Base-by-base conservation (phyloP, 257 asterid genomes). In the Scutellaria barbata region DNA sequence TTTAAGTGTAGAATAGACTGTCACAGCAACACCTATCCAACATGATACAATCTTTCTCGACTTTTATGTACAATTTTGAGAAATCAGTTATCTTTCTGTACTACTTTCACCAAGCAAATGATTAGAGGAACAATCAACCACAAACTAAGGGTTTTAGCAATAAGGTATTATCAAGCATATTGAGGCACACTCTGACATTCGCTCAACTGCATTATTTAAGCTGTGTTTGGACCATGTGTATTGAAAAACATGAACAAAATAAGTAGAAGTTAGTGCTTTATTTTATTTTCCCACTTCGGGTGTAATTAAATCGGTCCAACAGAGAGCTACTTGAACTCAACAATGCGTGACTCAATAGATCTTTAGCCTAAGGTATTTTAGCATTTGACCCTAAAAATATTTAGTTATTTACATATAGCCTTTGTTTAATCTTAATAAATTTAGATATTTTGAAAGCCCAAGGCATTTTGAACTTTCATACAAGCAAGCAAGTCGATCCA, bases 121-220 rank as follows among this genome's bases (percentile, higher is more conserved):
- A 22, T 48, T 12, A 18, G 41, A 48, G 74, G 70, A 35, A 30
- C 5, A 51, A 13, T 58, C 60, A 72, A 51, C 56, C 39, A 50
- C 61, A 14, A 48, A 46, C 22, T 22, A 53, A 63, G 25, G 54
- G 8, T 10, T 41, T 51, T 11, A 37, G 66, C 10, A 3, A 17
- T 30, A 13, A 46, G 42, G 50, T 12, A 41, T 69, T 63, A 16
- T 37, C 69, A 39, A 42, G 64, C 66, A 76, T 45, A 63, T 47
- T 39, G 42, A 25, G 52, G 13, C 63, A 68, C 56, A 51, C 14
- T 22, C 45, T 10, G 18, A 48, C 40, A n/a, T 12, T 47, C 10
- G 5, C 20, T 42, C 63, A 56, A 54, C 39, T 46, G 42, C 16
- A 63, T 46, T 10, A 65, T 17, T 39, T 22, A 30, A 20, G 56